These are phyloP conservation scores for Paratinospora sagittata DNA, from an alignment of 164 flowering plant species.

Conservation along the genomic window DNA sequence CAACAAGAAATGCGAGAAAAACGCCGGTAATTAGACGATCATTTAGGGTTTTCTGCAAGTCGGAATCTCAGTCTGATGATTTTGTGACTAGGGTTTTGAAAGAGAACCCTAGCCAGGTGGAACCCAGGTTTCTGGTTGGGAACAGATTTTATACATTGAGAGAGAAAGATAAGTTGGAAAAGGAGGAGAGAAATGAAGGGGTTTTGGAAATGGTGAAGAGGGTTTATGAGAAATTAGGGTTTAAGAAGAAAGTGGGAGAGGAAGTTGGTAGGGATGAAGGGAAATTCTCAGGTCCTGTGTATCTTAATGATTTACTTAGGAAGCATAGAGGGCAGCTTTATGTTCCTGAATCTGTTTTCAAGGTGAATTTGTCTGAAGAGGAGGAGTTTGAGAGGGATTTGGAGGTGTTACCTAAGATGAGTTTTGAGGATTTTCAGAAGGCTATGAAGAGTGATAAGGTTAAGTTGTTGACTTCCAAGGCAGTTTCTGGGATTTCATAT, in stretches of 20 bases:
- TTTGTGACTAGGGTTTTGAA: conserved; percentile 75
- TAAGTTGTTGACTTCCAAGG: conserved; percentile 67
- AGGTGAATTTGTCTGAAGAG: conserved; percentile 56
- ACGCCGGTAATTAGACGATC: not conserved
- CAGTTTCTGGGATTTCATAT: conserved; percentile 16
- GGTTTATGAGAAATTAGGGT: conserved; percentile 27
- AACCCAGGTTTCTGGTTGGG: conserved; percentile 61
- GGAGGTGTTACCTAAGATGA: conserved; percentile 65
- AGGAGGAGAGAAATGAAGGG: conserved; percentile 19
- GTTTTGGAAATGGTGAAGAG: conserved; percentile 28
- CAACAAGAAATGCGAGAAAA: conserved; percentile 2
- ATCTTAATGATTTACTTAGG: conserved; percentile 74
- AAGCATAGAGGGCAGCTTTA: conserved; percentile 82
- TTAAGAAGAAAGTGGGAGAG: conserved; percentile 11
- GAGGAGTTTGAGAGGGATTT: conserved; percentile 64
- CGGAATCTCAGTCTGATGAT: conserved; percentile 37
- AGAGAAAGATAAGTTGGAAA: conserved; percentile 49
- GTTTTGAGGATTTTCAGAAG: conserved; percentile 60
- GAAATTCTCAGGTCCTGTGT: conserved; percentile 35
- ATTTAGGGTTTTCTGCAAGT: not conserved
- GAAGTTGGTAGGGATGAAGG: conserved; percentile 17
- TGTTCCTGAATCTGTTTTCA: conserved; percentile 83
- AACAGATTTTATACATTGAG: conserved; percentile 53
- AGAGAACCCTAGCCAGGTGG: conserved; percentile 87
- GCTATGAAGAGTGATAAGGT: conserved; percentile 51